Base-by-base conservation (phyloP, 1,284 basidiomycete genomes). In the Fomitiporia mediterranea region DNA sequence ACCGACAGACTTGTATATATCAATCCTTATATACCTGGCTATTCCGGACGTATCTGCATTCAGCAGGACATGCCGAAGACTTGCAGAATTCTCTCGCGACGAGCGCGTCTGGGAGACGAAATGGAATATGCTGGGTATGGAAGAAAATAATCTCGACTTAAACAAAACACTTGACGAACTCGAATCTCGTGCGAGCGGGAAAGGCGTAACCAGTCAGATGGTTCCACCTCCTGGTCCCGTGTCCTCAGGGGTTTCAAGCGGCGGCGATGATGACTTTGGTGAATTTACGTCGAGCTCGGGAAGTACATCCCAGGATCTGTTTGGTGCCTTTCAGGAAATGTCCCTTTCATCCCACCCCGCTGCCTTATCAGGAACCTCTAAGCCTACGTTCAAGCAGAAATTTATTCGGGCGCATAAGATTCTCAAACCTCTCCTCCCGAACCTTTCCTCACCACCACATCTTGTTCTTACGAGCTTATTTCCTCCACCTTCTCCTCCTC, bases 261-360 rank as follows among this genome's bases (percentile, higher is more conserved):
- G 69, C 34, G 68, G 70, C 42, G 83, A 92, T 56, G 91, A 96
- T 62, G 94, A 95, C 37, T 98, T 98, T 74, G 94, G 94, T 0
- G 94, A 96, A 67, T 96, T 90, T 66, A 74, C 84, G 0, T 74
- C 78, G 0, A 81, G 72, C 6, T 44, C 56, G 5, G 27, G 23
- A 8, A 67, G 69, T 34, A 67, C 74, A 1, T 67, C 71, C 0
- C 63, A 69, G 5, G 77, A 76, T 30, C 77, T 81, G 58, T 75
- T 83, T 66, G 80, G 80, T 15, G 76, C 83, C 61, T 82, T 86
- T 62, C 74, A 83, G 13, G 82, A 81, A 23, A 68, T 55, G 30
- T 56, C 48, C 34, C 47, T 57, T 27, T 54, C 54, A 35, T 54
- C 56, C 23, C 53, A 53, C 48, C 37, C 61, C 28, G 25, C 57